These are phyloP conservation scores for Austroboletus rostrupii DNA, from an alignment of 1,284 basidiomycete genomes.

Conservation along the genomic window DNA sequence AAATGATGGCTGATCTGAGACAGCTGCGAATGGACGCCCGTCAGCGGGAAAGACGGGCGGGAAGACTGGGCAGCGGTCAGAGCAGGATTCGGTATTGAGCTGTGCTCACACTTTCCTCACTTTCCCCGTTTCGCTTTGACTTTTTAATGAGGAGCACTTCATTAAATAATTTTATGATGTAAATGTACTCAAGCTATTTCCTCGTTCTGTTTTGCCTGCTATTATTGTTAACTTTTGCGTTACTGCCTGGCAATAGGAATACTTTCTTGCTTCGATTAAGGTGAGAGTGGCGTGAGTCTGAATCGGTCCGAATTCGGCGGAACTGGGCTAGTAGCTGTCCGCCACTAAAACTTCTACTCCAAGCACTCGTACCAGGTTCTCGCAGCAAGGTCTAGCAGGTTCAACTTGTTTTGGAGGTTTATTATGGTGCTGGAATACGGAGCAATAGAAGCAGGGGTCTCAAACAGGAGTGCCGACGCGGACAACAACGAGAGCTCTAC, in stretches of 20 bases:
- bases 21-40: constrained; percentile 51
- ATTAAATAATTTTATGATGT: background rate
- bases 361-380: background rate
- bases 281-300: too few relatives aligned
- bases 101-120: constrained; percentile 1
- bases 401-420: background rate
- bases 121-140: constrained; percentile 10
- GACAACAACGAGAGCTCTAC: constrained; percentile 46
- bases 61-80: constrained; percentile 29
- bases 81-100: constrained; percentile 28
- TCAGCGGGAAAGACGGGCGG: constrained; percentile 30
- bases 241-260: background rate
- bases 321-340: too few relatives aligned
- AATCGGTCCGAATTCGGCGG: too few relatives aligned
- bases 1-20: constrained; percentile 63
- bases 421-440: constrained; percentile 67
- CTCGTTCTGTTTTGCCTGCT: constrained; percentile 13
- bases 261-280: background rate
- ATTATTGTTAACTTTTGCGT: constrained; percentile 7
- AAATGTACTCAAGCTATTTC: constrained; percentile 13
- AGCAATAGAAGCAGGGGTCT: constrained; percentile 32
- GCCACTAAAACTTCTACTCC: background rate
- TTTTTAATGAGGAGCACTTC: constrained; percentile 8
- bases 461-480: constrained; percentile 7
- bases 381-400: background rate